Percentiles rank a stretch among this genome's conserved stretches.
phyloP scores from a whole-genome alignment of 306 rosid genomes.

The Prosopis cineraria region DNA sequence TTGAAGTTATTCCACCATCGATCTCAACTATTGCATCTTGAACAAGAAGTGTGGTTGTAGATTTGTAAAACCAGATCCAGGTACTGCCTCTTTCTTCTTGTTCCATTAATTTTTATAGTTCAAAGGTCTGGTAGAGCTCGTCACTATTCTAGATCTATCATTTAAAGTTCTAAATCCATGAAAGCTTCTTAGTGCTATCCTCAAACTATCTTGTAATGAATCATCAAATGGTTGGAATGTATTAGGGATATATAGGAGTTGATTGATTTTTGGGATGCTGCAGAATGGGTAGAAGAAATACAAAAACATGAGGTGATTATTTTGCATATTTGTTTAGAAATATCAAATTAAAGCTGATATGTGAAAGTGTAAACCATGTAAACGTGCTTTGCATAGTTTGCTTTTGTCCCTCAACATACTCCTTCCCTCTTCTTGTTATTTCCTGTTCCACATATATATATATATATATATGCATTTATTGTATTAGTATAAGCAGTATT shows the following conservation, averaged over 20 bases:
- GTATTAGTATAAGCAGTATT: neutral
- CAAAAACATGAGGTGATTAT: slow-evolving; percentile 64
- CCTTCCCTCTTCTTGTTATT: neutral
- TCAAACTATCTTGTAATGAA: too few species aligned
- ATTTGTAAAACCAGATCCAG: too few species aligned
- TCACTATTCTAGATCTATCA: too few species aligned
- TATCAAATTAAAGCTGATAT: neutral
- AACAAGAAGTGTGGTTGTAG: too few species aligned
- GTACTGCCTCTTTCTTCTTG: too few species aligned
- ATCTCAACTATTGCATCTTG: too few species aligned
- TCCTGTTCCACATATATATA: too few species aligned
- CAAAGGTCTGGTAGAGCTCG: too few species aligned
- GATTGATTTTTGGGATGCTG: slow-evolving; percentile 71
- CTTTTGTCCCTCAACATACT: neutral
- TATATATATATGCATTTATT: neutral
- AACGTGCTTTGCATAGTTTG: neutral
- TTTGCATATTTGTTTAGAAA: neutral
- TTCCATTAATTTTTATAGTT: too few species aligned
- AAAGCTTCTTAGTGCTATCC: too few species aligned
- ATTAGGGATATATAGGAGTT: slow-evolving; percentile 77
- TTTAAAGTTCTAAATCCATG: too few species aligned
- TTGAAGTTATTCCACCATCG: too few species aligned
- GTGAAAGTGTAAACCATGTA: neutral
- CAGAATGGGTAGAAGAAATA: slow-evolving; percentile 54
- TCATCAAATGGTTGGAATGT: slow-evolving; percentile 78